Base-by-base conservation (phyloP, 2,329 filamentous ascomycete species). In the Ophiostoma himal-ulmi region DNA sequence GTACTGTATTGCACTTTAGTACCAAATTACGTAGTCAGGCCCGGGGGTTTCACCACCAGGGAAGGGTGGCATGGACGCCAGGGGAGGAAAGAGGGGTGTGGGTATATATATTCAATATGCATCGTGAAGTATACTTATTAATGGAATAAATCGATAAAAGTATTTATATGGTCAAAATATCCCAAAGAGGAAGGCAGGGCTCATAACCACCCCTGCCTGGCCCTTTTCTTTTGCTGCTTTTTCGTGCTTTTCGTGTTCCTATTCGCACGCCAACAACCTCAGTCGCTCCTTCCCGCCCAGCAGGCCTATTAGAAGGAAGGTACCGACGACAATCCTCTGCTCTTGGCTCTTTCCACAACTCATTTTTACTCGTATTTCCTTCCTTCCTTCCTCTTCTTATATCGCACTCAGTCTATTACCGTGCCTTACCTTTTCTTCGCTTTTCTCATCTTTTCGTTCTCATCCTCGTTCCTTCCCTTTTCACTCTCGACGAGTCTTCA, bases 241-340 rank as follows among this genome's bases (percentile, higher is more conserved):
- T 11, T 30, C 37, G 8, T 37, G 34, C 36, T 65, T 65, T 41
- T 41, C 36, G 62, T 65, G 4, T 8, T 65, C 62, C 62, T 39
- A 39, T 14, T 65, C 62, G 34, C 34, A 22, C 36, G 62, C 20
- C 36, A 13, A 14, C 20, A 39, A n/a, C 36, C 44, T 22, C n/a
- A 37, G 41, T 68, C 39, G 62, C 68, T 69, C 70, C 52, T 71
- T 67, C 70, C 68, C 67, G n/a, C 60, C 30, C 22, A 44, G 34
- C 30, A 60, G 30, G 5, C 60, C 36, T 67, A 69, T 71, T 69
- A 69, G 52, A 69, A 67, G 64, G 70, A 69, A 71, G 70, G 70
- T 37, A 37, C 64, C 60, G 14, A 67, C 26, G 67, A 69, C 70
- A 69, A 48, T 67, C 48, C 60, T 67, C 44, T 66, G 14, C 39